These are phyloP conservation scores for Cyclotella distinguenda DNA, from an alignment of 108 stramenopile species.

Conservation along the genomic window DNA sequence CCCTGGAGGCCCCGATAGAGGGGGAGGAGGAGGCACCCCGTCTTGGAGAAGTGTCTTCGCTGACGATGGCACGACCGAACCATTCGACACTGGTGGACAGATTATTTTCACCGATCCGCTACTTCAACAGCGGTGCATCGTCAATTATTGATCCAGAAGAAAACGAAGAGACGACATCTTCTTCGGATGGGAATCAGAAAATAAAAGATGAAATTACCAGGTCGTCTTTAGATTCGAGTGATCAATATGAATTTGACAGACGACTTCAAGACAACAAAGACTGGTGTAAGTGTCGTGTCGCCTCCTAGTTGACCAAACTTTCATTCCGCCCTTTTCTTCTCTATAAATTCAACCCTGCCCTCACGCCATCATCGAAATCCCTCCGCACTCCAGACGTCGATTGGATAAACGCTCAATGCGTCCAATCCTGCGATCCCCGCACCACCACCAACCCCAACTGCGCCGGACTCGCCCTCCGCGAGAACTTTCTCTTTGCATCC, in stretches of 20 bases:
- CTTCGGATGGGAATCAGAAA: neutral
- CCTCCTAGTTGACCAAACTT: neutral
- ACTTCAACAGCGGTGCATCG: neutral
- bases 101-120: neutral
- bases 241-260: neutral
- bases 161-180: neutral
- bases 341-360: neutral
- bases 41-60: neutral
- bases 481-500: conserved; percentile 1
- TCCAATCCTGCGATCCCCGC: conserved; percentile 19
- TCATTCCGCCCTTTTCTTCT: neutral
- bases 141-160: neutral
- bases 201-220: neutral
- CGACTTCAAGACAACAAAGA: neutral
- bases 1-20: neutral
- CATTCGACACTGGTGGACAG: neutral
- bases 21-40: neutral
- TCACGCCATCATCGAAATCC: neutral
- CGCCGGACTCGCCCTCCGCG: conserved; percentile 12
- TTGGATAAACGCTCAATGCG: conserved; percentile 14
- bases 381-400: conserved; percentile 8
- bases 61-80: neutral
- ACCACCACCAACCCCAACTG: conserved; percentile 18
- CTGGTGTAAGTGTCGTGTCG: neutral
- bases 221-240: neutral